phyloP scores from a whole-genome alignment of 768 basidiomycete genomes.

The Lactarius sanguifluus region DNA sequence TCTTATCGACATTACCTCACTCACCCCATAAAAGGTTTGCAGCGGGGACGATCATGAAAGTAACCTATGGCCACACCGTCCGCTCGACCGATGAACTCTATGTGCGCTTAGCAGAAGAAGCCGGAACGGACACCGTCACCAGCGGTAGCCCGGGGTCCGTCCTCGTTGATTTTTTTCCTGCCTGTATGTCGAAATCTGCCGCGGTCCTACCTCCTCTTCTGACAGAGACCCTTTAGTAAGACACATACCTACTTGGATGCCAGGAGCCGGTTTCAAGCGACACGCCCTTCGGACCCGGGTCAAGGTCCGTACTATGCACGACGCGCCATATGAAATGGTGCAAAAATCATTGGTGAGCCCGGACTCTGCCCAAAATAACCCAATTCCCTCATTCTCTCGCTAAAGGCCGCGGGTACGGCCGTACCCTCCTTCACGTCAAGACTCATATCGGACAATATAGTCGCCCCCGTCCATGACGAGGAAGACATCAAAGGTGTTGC shows the following conservation, averaged over 20 bases:
- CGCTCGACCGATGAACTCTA: constrained; percentile 35
- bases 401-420: constrained; percentile 29
- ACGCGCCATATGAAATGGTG: constrained; percentile 29
- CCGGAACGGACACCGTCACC: constrained; percentile 30
- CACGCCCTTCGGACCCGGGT: constrained; percentile 26
- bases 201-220: background rate
- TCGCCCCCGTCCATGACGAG: constrained; percentile 21
- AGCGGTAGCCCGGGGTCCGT: constrained; percentile 34
- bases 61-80: constrained; percentile 38
- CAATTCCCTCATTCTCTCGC: background rate
- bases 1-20: background rate
- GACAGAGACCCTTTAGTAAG: constrained; percentile 16
- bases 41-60: constrained; percentile 36
- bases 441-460: constrained; percentile 26
- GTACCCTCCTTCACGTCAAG: constrained; percentile 29
- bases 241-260: constrained; percentile 29
- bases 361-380: background rate
- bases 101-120: constrained; percentile 34
- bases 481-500: constrained; percentile 30
- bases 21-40: constrained; percentile 32
- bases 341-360: constrained; percentile 21
- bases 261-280: constrained; percentile 31
- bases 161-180: constrained; percentile 40
- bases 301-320: constrained; percentile 29
- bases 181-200: constrained; percentile 30